Evolutionary conservation across 352 stramenopile species (phyloP).

Genomic region (Phytophthora pseudosyringae): DNA sequence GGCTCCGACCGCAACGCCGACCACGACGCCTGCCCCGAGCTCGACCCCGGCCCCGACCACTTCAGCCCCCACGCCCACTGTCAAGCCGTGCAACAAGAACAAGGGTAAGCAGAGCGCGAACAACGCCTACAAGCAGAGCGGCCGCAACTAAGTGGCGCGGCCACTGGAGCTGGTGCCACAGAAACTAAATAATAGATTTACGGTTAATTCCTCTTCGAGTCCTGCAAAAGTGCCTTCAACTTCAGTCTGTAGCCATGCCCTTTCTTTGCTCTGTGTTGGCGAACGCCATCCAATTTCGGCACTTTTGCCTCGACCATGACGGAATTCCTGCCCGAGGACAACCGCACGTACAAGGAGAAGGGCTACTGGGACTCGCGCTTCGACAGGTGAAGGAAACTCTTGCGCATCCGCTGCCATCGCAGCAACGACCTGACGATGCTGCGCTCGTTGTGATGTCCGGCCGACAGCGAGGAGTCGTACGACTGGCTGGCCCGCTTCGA

Average conservation of each 20-base stretch:
- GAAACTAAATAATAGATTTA: neutral
- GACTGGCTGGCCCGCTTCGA: constrained; percentile 76
- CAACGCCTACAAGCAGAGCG: constrained; percentile 10
- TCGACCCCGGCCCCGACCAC: neutral
- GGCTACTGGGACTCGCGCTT: constrained; percentile 83
- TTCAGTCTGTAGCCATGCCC: no score
- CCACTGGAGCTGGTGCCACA: neutral
- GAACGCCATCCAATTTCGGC: neutral
- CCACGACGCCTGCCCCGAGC: neutral
- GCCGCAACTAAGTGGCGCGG: constrained; percentile 4
- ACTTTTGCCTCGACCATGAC: constrained; percentile 24
- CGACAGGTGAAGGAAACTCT: constrained; percentile 32
- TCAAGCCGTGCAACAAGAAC: constrained; percentile 9
- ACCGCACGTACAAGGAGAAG: constrained; percentile 67
- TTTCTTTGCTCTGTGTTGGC: constrained; percentile 2
- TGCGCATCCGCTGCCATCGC: neutral
- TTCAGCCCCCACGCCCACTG: neutral
- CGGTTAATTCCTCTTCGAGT: no score
- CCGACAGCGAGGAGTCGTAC: constrained; percentile 68
- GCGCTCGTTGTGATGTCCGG: neutral
- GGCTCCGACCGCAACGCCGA: neutral
- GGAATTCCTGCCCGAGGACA: constrained; percentile 52
- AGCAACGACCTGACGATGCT: constrained; percentile 4
- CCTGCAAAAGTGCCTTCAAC: no score
- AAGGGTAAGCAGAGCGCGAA: constrained; percentile 11